Evolutionary conservation across 1,139 yeast genomes (phyloP).

Genomic region (Wickerhamomyces sp.): DNA sequence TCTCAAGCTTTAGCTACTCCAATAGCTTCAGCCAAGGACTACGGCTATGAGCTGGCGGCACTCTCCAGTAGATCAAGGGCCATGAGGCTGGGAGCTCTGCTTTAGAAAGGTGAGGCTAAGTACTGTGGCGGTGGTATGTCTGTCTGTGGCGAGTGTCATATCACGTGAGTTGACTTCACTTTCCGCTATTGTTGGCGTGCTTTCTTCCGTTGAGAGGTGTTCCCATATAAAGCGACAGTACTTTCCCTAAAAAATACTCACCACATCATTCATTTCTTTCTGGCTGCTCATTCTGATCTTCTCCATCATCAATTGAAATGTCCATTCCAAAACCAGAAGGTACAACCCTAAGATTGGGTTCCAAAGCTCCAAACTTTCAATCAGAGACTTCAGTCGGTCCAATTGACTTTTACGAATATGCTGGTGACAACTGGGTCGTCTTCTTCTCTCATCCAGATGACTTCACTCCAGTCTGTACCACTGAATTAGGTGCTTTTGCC

Average conservation of each 20-base stretch:
- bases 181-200: not conserved
- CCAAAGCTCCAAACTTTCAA: slow-evolving; percentile 75
- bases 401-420: slow-evolving; percentile 69
- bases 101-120: too few species aligned
- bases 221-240: not conserved
- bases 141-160: slow-evolving; percentile 8
- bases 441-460: slow-evolving; percentile 86
- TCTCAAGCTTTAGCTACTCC: too few species aligned
- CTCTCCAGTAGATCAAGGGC: too few species aligned
- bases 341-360: slow-evolving; percentile 43
- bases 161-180: slow-evolving; percentile 12
- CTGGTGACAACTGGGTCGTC: slow-evolving; percentile 73
- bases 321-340: slow-evolving; percentile 25
- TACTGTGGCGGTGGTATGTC: not conserved
- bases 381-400: slow-evolving; percentile 72
- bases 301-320: slow-evolving; percentile 8
- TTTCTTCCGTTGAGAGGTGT: too few species aligned
- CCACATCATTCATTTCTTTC: not conserved
- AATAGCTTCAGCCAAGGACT: too few species aligned
- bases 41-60: too few species aligned
- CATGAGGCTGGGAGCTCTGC: too few species aligned
- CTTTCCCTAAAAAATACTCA: not conserved
- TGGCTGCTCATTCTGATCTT: too few species aligned
- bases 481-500: slow-evolving; percentile 86
- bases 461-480: slow-evolving; percentile 87